Evolutionary conservation across 768 basidiomycete genomes (phyloP), one percentile per base, ranked within the genome.

Genomic region (Leccinum broughii): DNA sequence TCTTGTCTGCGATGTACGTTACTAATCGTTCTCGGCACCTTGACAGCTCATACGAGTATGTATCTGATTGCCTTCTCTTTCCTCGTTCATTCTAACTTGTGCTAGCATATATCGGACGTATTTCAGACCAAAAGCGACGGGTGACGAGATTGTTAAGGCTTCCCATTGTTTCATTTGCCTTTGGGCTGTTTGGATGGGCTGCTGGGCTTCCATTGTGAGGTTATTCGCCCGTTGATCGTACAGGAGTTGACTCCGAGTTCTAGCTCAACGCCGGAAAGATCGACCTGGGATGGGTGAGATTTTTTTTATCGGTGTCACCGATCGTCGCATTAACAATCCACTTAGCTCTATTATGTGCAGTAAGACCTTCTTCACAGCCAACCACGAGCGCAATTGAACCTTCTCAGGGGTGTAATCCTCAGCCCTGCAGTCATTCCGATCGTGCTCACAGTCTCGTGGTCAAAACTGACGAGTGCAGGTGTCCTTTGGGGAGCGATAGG

Each of bases 371-470:
- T 15, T 17, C 15, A 28, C 41, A 30, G 15, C 6, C 46, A 1
- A 13, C 14, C 3, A 14, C 13, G 26, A 26, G 22, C 30, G 51
- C 17, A 35, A 54, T 55, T 53, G 22, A 54, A 17, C n/a, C 11
- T 17, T 54, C 3, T 20, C 56, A 81, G 81, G 72, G 81, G 80
- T n/a, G 79, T 80, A 6, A 68, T 81, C 15, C 77, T 82, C 17
- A 78, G 79, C 59, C 80, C 80, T 11, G 80, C 80, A 1, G 81
- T 82, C n/a, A 77, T 81, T 54, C 81, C 81, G 1, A 80, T 83
- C 54, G 78, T 69, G 3, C 69, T 82, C 37, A 81, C 77, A 0
- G 77, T 82, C 35, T 77, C 77, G 1, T 81, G 80, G 80, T 74
- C 76, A 35, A 81, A 81, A 61, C 65, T 83, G 15, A 77, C 78